A percentile compares a stretch with the other conserved stretches of the same genome.
Conservation (phyloP, 768 basidiomycete genomes). For the Mycena crocata region DNA sequence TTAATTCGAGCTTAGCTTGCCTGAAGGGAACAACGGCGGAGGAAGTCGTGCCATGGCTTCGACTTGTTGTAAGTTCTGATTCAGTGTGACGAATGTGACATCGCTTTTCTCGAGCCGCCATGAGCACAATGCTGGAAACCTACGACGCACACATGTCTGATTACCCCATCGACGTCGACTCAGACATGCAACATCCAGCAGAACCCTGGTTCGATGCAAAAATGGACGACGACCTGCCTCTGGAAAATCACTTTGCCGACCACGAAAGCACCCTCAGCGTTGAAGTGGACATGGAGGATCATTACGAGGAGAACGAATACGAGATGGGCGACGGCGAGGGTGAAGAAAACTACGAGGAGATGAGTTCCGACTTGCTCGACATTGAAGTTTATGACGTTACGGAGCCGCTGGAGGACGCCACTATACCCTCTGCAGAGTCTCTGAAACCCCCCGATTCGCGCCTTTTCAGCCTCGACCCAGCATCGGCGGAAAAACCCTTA, state of each 20-base stretch:
- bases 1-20: background rate
- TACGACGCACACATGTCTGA: conserved; percentile 77
- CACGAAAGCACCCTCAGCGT: conserved; percentile 54
- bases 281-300: conserved; percentile 77
- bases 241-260: conserved; percentile 33
- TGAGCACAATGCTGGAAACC: conserved; percentile 49
- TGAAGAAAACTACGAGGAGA: conserved; percentile 45
- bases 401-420: conserved; percentile 33
- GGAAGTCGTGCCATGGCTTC: conserved; percentile 16
- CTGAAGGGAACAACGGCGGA: conserved; percentile 24
- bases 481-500: background rate
- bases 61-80: background rate
- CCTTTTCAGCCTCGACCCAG: conserved; percentile 14
- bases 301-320: conserved; percentile 63
- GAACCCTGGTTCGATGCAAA: conserved; percentile 64
- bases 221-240: conserved; percentile 69
- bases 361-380: conserved; percentile 52
- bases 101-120: conserved; percentile 39
- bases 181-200: conserved; percentile 68
- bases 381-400: conserved; percentile 62
- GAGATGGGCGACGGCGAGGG: conserved; percentile 59
- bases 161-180: conserved; percentile 64
- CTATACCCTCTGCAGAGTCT: conserved; percentile 22
- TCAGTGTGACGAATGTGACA: background rate
- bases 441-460: conserved; percentile 5